Evolutionary conservation across 2,329 filamentous ascomycete genomes (phyloP).

Genomic region (Anisogramma anomala): DNA sequence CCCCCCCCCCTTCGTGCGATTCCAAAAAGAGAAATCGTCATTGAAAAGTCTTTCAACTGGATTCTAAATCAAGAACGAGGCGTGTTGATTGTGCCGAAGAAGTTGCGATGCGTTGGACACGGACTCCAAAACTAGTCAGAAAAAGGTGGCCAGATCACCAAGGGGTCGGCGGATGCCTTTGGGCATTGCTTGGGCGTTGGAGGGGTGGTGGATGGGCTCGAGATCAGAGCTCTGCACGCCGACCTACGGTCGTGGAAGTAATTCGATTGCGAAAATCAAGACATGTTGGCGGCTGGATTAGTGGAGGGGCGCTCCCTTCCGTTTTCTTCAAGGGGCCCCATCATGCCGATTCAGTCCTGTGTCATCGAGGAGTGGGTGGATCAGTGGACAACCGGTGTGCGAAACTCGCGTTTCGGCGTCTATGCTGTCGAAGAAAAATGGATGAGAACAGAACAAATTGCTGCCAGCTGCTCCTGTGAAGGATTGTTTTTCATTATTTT

Average conservation of each 20-base stretch:
- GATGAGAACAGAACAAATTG: slow-evolving; percentile 7
- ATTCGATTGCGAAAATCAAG: not conserved
- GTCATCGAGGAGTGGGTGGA: not conserved
- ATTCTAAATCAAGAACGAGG: slow-evolving; percentile 4
- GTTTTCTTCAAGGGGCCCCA: not conserved
- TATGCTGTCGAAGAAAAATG: not conserved
- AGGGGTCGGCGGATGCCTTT: not conserved
- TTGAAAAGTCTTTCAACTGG: slow-evolving; percentile 1
- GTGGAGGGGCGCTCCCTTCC: slow-evolving; percentile 3
- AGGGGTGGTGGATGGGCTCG: not conserved
- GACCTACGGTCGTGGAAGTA: slow-evolving; percentile 3
- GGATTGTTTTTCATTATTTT: slow-evolving; percentile 11
- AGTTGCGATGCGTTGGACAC: not conserved
- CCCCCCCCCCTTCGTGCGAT: slow-evolving; percentile 10
- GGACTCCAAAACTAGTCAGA: not conserved
- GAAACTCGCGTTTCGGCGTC: not conserved
- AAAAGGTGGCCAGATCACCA: not conserved
- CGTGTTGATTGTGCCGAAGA: not conserved
- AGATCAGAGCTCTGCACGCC: not conserved
- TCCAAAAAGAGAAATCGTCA: slow-evolving; percentile 17
- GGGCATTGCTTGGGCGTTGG: not conserved
- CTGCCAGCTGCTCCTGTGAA: slow-evolving; percentile 5
- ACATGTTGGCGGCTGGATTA: slow-evolving; percentile 2
- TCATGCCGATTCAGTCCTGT: not conserved
- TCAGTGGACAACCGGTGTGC: not conserved